phyloP scores from a whole-genome alignment of 108 stramenopile genomes.

The Seminavis robusta region DNA sequence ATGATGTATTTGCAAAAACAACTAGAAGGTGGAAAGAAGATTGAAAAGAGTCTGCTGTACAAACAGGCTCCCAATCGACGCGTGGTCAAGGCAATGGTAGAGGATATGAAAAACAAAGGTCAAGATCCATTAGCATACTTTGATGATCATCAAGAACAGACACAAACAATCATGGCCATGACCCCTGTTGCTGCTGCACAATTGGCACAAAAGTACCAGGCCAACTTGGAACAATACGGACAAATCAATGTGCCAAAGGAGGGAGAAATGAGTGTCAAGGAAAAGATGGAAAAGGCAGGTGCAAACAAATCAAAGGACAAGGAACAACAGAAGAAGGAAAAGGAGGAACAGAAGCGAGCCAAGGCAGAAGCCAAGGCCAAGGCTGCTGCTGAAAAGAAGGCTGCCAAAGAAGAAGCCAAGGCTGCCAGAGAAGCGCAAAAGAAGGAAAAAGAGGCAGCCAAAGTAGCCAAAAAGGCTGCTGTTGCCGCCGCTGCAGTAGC shows the following conservation, averaged over 20 bases:
- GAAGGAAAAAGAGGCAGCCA: slow-evolving; percentile 21
- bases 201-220: slow-evolving; percentile 20
- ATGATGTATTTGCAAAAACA: slow-evolving; percentile 49
- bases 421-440: slow-evolving; percentile 25
- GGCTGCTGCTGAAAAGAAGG: slow-evolving; percentile 26
- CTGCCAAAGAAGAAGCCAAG: slow-evolving; percentile 32
- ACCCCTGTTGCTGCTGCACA: slow-evolving; percentile 34
- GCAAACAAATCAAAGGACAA: slow-evolving; percentile 15
- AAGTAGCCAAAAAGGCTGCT: slow-evolving; percentile 30
- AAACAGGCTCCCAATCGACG: slow-evolving; percentile 45
- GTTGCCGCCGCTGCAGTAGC: slow-evolving; percentile 34
- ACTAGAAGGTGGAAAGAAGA: slow-evolving; percentile 9
- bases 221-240: slow-evolving; percentile 44
- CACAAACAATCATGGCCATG: slow-evolving; percentile 27
- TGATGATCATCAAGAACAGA: slow-evolving; percentile 33
- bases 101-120: slow-evolving; percentile 65
- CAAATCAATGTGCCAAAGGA: slow-evolving; percentile 41
- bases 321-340: slow-evolving; percentile 6
- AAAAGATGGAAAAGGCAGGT: slow-evolving; percentile 29
- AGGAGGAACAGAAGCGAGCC: slow-evolving; percentile 10
- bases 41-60: slow-evolving; percentile 16
- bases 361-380: slow-evolving; percentile 36
- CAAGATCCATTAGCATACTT: slow-evolving; percentile 71
- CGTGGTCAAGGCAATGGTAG: slow-evolving; percentile 66
- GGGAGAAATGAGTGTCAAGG: slow-evolving; percentile 44